Conservation (phyloP, 2,329 filamentous ascomycete genomes). For the Cadophora malorum region DNA sequence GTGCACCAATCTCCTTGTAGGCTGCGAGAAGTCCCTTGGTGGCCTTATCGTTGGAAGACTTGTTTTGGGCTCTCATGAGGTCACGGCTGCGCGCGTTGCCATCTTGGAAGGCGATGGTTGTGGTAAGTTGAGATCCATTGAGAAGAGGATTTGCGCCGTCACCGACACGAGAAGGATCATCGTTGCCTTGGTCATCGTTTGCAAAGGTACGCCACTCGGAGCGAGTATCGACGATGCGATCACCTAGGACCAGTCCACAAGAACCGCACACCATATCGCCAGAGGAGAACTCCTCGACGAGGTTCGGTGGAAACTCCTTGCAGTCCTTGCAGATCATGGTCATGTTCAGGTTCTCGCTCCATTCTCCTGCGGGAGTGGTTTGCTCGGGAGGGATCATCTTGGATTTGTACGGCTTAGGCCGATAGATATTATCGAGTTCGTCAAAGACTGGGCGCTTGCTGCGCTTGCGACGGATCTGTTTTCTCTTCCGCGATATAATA, state of each 20-base stretch:
- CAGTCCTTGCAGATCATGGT: constrained; percentile 89
- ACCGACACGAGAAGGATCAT: constrained; percentile 97
- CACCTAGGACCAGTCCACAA: constrained; percentile 88
- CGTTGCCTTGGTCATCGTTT: constrained; percentile 95
- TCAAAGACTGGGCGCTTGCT: constrained; percentile 50
- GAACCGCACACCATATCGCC: constrained; percentile 92
- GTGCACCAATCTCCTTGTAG: constrained; percentile 84
- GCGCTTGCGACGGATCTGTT: constrained; percentile 46
- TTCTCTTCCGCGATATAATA: constrained; percentile 44
- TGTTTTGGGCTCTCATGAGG: constrained; percentile 83
- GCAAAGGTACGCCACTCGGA: constrained; percentile 99
- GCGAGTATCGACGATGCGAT: constrained; percentile 91
- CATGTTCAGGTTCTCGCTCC: constrained; percentile 79
- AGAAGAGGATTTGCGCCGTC: constrained; percentile 89
- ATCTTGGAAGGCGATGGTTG: constrained; percentile 84
- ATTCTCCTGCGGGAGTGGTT: constrained; percentile 35
- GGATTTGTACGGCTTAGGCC: constrained; percentile 49
- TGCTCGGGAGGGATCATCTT: constrained; percentile 54
- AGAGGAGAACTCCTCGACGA: constrained; percentile 90
- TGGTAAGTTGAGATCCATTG: constrained; percentile 88
- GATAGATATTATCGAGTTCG: constrained; percentile 53
- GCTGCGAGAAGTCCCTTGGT: constrained; percentile 83
- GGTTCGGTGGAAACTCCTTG: constrained; percentile 87
- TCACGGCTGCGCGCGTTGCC: constrained; percentile 73
- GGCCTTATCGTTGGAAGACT: constrained; percentile 79